phyloP scores from a whole-genome alignment of 371 early-diverging fungal species.

The Mortierella sp. region DNA sequence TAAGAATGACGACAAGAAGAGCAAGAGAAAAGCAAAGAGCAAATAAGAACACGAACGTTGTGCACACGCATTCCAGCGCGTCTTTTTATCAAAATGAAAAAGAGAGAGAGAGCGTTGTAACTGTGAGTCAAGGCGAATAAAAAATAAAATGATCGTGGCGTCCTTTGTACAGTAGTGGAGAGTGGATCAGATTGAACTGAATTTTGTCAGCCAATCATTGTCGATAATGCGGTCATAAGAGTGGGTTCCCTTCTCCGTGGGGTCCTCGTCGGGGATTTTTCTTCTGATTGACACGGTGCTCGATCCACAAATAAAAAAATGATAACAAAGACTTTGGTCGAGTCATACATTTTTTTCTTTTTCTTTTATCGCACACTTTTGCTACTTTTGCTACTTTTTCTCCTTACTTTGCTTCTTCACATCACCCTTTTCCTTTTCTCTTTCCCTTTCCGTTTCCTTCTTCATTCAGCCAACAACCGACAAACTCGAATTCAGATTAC shows the following conservation, averaged over 20 bases:
- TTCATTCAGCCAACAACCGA: background rate
- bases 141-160: slow-evolving; percentile 2
- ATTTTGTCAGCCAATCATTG: background rate
- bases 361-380: background rate
- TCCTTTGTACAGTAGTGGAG: background rate
- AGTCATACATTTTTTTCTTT: background rate
- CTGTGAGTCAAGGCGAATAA: background rate
- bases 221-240: background rate
- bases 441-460: background rate
- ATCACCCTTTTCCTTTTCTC: background rate
- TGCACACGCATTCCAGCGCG: background rate
- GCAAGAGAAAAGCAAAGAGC: background rate
- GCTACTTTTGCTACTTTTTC: background rate
- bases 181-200: background rate
- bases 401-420: background rate
- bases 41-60: background rate
- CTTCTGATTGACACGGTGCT: background rate
- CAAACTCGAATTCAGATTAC: background rate
- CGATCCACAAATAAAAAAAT: background rate
- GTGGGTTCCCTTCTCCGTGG: background rate
- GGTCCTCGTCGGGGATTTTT: slow-evolving; percentile 1
- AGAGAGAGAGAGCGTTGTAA: background rate
- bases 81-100: background rate
- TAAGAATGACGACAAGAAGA: background rate
- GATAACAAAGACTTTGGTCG: background rate